A percentile compares a stretch with the other conserved stretches of the same genome.
phyloP scores from a whole-genome alignment of 2,329 filamentous ascomycete genomes.

The Chaetomiaceae sp. region DNA sequence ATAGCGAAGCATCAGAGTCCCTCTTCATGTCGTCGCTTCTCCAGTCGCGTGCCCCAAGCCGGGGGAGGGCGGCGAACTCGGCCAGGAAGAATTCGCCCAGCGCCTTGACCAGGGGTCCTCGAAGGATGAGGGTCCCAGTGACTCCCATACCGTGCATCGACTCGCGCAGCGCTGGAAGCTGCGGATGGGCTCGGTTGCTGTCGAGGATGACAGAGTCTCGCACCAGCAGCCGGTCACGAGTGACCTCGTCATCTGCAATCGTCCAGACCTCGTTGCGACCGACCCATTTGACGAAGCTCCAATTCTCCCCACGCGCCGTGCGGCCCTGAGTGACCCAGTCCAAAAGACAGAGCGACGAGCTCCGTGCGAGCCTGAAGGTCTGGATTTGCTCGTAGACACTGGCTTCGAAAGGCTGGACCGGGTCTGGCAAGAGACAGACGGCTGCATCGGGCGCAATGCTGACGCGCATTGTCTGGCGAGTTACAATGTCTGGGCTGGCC shows the following conservation, averaged over 20 bases:
- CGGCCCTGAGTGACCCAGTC: conserved; percentile 95
- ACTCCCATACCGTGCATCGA: conserved; percentile 73
- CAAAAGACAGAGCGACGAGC: conserved; percentile 68
- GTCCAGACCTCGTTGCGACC: conserved; percentile 87
- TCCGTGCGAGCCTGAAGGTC: conserved; percentile 60
- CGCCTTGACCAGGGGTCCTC: conserved; percentile 63
- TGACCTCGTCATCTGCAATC: conserved; percentile 28
- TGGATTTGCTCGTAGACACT: conserved; percentile 84
- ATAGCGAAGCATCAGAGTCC: conserved; percentile 31
- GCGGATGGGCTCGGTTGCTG: conserved; percentile 39
- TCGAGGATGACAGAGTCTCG: conserved; percentile 79
- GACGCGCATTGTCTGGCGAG: conserved; percentile 53
- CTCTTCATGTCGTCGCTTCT: conserved; percentile 46
- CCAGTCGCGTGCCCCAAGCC: conserved; percentile 81
- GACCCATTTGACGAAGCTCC: conserved; percentile 75
- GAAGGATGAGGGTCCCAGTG: conserved; percentile 79
- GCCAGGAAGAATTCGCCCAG: conserved; percentile 71
- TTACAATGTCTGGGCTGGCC: conserved; percentile 48
- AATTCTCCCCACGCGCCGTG: conserved; percentile 78
- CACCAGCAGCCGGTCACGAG: conserved; percentile 62
- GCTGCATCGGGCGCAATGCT: conserved; percentile 47
- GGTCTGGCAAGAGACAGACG: conserved; percentile 75
- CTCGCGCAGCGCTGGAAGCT: conserved; percentile 43
- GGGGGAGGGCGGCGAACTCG: conserved; percentile 72
- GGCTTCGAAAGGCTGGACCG: conserved; percentile 82